Evolutionary conservation across 2,329 filamentous ascomycete genomes (phyloP).

Genomic region (Ilyonectria destructans): DNA sequence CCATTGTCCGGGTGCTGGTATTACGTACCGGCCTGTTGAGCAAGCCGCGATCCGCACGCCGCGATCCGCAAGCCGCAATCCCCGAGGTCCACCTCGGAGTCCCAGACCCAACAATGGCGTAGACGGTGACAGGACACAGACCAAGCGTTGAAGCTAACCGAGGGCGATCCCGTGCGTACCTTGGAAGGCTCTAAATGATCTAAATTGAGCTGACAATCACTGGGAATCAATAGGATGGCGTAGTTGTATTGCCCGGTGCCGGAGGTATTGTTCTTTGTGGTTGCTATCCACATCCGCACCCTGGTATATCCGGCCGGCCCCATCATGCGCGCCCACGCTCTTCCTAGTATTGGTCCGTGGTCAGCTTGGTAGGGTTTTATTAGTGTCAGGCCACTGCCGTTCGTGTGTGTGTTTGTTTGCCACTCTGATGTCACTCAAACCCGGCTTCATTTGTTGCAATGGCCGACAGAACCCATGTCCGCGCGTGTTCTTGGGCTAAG

Average conservation of each 20-base stretch:
- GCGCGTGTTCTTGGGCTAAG: not conserved
- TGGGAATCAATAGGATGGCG: constrained; percentile 38
- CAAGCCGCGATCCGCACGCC: no score
- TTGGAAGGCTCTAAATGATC: constrained; percentile 22
- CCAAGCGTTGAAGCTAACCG: not conserved
- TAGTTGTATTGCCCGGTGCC: not conserved
- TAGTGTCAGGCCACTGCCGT: not conserved
- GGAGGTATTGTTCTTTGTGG: constrained; percentile 22
- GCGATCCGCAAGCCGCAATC: no score
- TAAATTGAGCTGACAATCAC: constrained; percentile 29
- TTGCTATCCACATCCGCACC: not conserved
- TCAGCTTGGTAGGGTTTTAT: not conserved
- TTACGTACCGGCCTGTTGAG: not conserved
- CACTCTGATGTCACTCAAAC: not conserved
- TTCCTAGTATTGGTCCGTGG: not conserved
- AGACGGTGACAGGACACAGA: not conserved
- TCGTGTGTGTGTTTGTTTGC: not conserved
- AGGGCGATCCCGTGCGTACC: constrained; percentile 28
- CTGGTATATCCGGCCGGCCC: constrained; percentile 3
- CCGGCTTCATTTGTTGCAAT: not conserved
- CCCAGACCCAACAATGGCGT: not conserved
- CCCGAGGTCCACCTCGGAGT: not conserved
- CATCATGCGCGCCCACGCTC: not conserved
- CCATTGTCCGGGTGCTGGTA: not conserved
- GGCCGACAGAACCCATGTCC: not conserved